Conservation (phyloP, 768 basidiomycete genomes). For the Infundibulicybe gibba region DNA sequence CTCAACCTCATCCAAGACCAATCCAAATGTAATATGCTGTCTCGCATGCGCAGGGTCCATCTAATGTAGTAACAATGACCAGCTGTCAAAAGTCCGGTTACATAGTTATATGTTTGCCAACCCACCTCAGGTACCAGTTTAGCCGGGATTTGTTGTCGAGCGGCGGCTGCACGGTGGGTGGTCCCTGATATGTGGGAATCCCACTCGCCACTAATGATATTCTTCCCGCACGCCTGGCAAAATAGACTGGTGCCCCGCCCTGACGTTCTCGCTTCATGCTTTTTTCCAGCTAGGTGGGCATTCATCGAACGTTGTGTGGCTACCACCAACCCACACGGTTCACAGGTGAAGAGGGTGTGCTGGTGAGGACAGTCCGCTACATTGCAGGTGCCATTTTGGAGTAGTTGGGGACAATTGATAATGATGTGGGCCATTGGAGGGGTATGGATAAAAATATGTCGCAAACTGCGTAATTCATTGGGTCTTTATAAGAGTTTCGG, state of each 20-base stretch:
- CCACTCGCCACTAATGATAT: slow-evolving; percentile 16
- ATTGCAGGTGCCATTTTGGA: slow-evolving; percentile 32
- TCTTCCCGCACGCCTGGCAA: slow-evolving; percentile 28
- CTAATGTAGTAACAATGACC: slow-evolving; percentile 31
- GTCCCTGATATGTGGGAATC: slow-evolving; percentile 9
- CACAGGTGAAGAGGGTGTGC: slow-evolving; percentile 37
- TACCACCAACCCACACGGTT: slow-evolving; percentile 33
- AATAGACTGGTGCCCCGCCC: slow-evolving; percentile 14
- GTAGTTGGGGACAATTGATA: slow-evolving; percentile 31
- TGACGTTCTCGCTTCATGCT: slow-evolving; percentile 23
- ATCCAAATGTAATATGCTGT: slow-evolving; percentile 32
- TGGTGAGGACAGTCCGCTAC: slow-evolving; percentile 20
- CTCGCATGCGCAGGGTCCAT: slow-evolving; percentile 24
- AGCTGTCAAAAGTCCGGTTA: slow-evolving; percentile 13
- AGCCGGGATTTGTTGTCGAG: slow-evolving; percentile 14
- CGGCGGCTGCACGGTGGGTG: slow-evolving; percentile 8
- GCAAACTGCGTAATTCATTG: too few relatives aligned
- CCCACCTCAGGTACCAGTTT: slow-evolving; percentile 26
- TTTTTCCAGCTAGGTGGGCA: slow-evolving; percentile 22
- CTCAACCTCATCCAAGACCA: slow-evolving; percentile 47
- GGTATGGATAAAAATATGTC: too few relatives aligned
- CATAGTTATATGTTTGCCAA: slow-evolving; percentile 21
- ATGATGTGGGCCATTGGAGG: not conserved
- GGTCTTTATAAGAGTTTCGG: too few relatives aligned
- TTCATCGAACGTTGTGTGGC: slow-evolving; percentile 12